phyloP scores from a whole-genome alignment of 2,329 filamentous ascomycete species.

The Colletotrichum navitas region DNA sequence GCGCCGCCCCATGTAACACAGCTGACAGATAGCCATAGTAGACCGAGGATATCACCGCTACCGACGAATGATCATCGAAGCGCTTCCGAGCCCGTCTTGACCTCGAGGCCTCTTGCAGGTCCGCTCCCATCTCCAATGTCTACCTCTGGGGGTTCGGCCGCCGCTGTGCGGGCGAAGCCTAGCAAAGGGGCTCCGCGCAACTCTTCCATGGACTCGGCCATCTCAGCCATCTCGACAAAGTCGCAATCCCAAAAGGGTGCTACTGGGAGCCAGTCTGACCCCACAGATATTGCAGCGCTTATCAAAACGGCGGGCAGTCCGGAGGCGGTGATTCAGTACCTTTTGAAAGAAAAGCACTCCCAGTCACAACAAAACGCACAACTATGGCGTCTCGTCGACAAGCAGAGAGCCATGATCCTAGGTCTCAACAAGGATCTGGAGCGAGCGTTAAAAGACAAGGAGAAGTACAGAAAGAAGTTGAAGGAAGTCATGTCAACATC shows the following conservation, averaged over 20 bases:
- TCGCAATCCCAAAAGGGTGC: slow-evolving; percentile 69
- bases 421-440: slow-evolving; percentile 96
- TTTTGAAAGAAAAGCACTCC: slow-evolving; percentile 92
- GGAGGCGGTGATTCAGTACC: slow-evolving; percentile 87
- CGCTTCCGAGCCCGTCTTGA: slow-evolving; percentile 58
- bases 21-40: slow-evolving; percentile 42
- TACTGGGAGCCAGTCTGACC: slow-evolving; percentile 68
- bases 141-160: slow-evolving; percentile 63
- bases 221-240: slow-evolving; percentile 79
- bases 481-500: slow-evolving; percentile 75
- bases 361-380: slow-evolving; percentile 91
- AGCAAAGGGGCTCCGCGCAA: slow-evolving; percentile 71
- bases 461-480: slow-evolving; percentile 89
- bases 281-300: slow-evolving; percentile 82
- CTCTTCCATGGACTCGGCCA: slow-evolving; percentile 93
- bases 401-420: slow-evolving; percentile 93
- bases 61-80: slow-evolving; percentile 65
- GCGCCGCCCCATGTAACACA: slow-evolving; percentile 24
- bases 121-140: slow-evolving; percentile 53
- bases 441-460: slow-evolving; percentile 91
- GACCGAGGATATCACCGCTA: slow-evolving; percentile 47
- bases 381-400: slow-evolving; percentile 95
- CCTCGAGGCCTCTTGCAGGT: slow-evolving; percentile 58
- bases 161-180: slow-evolving; percentile 55
- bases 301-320: slow-evolving; percentile 88